Evolutionary conservation across 2,329 filamentous ascomycete species (phyloP).

Genomic region (Trichoderma breve): DNA sequence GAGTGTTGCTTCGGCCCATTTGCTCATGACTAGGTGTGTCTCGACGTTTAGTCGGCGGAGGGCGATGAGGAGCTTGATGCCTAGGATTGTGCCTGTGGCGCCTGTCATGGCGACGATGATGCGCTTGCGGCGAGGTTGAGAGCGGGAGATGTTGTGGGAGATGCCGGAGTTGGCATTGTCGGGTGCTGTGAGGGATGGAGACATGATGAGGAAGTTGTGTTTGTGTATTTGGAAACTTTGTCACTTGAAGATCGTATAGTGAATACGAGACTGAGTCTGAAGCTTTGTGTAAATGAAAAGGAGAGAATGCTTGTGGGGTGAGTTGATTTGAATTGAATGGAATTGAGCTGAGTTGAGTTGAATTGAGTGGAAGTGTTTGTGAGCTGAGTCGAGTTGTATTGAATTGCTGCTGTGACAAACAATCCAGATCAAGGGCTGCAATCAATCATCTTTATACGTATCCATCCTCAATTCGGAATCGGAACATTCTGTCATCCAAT

Average conservation of each 20-base stretch:
- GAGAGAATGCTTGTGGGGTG: neutral
- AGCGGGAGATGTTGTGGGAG: neutral
- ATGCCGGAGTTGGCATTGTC: neutral
- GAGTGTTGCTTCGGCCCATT: constrained; percentile 25
- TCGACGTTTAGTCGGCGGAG: constrained; percentile 23
- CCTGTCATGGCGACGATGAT: constrained; percentile 26
- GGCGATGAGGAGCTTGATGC: constrained; percentile 21
- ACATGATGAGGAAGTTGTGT: neutral
- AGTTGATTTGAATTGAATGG: too few species aligned
- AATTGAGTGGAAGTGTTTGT: neutral
- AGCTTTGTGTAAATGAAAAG: neutral
- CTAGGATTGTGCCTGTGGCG: constrained; percentile 23
- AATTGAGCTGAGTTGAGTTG: neutral
- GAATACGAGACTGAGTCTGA: neutral
- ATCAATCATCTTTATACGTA: neutral
- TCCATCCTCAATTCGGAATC: neutral
- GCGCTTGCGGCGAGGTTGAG: neutral
- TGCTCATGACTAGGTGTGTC: constrained; percentile 25
- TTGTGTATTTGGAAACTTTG: neutral
- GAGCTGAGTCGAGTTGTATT: neutral
- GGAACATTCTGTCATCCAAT: neutral
- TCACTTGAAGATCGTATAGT: too few species aligned
- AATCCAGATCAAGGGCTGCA: neutral
- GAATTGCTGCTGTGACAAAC: neutral
- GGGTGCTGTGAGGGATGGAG: neutral